Evolutionary conservation across 2,329 filamentous ascomycete genomes (phyloP).

Genomic region (Magnaporthales sp.): DNA sequence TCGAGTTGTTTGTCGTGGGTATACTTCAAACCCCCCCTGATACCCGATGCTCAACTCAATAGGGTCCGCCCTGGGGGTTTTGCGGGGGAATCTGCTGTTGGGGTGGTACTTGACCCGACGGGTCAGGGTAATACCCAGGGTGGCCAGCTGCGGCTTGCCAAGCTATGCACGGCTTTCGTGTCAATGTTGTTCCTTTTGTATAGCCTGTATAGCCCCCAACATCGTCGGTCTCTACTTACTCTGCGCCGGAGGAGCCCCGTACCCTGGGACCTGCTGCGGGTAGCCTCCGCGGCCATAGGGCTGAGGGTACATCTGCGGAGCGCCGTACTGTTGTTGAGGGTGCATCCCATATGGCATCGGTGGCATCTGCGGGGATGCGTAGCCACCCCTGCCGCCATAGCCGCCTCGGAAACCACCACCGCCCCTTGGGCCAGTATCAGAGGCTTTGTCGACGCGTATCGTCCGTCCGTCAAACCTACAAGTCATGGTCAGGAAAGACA

Average conservation of each 20-base stretch:
- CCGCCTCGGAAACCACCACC: conserved; percentile 35
- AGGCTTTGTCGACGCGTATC: conserved; percentile 94
- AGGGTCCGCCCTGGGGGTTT: conserved; percentile 24
- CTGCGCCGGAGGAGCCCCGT: conserved; percentile 30
- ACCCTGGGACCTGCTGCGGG: conserved; percentile 23
- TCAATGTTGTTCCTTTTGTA: neutral
- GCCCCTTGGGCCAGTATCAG: conserved; percentile 62
- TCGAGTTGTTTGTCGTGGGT: neutral
- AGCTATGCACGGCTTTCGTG: conserved; percentile 16
- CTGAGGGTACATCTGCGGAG: conserved; percentile 27
- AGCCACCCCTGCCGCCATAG: conserved; percentile 25
- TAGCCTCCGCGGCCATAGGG: conserved; percentile 35
- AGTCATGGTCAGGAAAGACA: neutral
- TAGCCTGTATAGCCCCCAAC: neutral
- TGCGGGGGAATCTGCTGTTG: conserved; percentile 31
- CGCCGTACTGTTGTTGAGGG: conserved; percentile 20
- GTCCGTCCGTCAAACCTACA: conserved; percentile 82
- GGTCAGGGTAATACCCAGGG: conserved; percentile 39
- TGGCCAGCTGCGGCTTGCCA: conserved; percentile 22
- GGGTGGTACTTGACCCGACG: conserved; percentile 16
- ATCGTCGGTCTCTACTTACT: conserved; percentile 16
- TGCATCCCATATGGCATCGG: conserved; percentile 24
- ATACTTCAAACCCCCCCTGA: neutral
- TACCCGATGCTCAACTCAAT: conserved; percentile 7
- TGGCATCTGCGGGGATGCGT: conserved; percentile 23